Evolutionary conservation across 306 rosid species (phyloP).

Genomic region (Begonia masoniana): DNA sequence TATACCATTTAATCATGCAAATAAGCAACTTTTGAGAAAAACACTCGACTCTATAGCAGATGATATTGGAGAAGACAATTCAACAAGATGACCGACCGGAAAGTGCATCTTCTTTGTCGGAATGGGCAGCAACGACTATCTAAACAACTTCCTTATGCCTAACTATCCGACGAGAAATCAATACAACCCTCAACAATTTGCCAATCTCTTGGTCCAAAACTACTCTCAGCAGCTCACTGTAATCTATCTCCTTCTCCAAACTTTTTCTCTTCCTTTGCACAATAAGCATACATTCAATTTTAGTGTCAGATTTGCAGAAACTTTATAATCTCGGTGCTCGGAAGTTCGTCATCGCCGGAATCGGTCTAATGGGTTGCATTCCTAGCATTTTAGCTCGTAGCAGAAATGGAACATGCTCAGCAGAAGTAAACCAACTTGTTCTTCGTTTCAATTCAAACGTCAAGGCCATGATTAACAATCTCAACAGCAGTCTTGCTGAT

Average conservation of each 20-base stretch:
- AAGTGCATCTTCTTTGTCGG: constrained; percentile 67
- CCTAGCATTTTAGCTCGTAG: constrained; percentile 82
- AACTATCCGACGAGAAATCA: constrained; percentile 60
- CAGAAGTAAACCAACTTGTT: constrained; percentile 65
- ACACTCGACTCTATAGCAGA: constrained; percentile 49
- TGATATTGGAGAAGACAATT: constrained; percentile 38
- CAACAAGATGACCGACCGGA: constrained; percentile 31
- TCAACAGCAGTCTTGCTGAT: constrained; percentile 53
- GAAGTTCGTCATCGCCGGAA: constrained; percentile 58
- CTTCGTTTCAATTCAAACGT: constrained; percentile 62
- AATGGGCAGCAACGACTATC: constrained; percentile 97
- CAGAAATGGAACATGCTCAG: constrained; percentile 44
- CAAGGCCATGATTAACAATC: constrained; percentile 44
- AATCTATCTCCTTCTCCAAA: constrained; percentile 8
- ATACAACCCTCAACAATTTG: constrained; percentile 54
- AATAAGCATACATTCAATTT: not conserved
- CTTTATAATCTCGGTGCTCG: constrained; percentile 86
- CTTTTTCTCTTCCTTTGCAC: not conserved
- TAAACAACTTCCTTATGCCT: constrained; percentile 95
- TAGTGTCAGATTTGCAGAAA: constrained; percentile 19
- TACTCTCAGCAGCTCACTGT: constrained; percentile 66
- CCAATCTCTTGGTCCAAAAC: constrained; percentile 48
- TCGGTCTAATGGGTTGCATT: constrained; percentile 78
- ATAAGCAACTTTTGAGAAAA: constrained; percentile 61
- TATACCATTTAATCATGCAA: constrained; percentile 68